Conservation (phyloP, 2,329 filamentous ascomycete species). For the Trichophyton simii region DNA sequence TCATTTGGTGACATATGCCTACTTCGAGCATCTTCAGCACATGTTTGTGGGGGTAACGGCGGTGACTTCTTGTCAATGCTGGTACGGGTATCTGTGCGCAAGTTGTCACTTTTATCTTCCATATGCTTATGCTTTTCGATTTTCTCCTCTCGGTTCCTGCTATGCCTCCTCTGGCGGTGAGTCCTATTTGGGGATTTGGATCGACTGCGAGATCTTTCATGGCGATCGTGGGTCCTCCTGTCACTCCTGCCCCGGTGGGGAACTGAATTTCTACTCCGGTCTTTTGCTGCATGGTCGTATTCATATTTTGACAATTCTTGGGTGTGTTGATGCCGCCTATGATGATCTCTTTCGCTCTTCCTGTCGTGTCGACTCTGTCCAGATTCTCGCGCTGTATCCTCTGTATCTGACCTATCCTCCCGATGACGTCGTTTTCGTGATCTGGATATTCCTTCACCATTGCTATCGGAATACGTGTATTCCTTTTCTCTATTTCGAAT, state of each 20-base stretch:
- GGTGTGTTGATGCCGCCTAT: constrained; percentile 5
- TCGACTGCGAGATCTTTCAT: neutral
- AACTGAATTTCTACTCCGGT: neutral
- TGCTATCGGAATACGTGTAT: neutral
- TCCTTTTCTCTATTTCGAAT: neutral
- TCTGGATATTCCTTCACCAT: neutral
- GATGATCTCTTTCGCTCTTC: constrained; percentile 13
- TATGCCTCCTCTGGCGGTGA: neutral
- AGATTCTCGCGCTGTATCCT: neutral
- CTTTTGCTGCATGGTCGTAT: constrained; percentile 2
- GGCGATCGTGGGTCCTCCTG: constrained; percentile 13
- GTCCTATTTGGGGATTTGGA: neutral
- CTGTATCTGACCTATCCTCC: neutral
- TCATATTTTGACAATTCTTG: neutral
- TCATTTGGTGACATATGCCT: neutral
- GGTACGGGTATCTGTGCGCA: neutral
- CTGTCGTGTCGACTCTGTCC: constrained; percentile 12
- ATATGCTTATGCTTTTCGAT: neutral
- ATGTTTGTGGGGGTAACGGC: neutral
- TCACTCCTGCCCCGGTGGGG: neutral
- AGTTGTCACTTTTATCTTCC: neutral
- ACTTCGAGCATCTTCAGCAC: neutral
- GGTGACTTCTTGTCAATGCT: neutral
- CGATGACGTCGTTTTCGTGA: neutral
- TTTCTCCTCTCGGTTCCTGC: neutral